Base-by-base conservation (phyloP, 805 yeast genomes). In the Kluyveromyces wickerhamii region DNA sequence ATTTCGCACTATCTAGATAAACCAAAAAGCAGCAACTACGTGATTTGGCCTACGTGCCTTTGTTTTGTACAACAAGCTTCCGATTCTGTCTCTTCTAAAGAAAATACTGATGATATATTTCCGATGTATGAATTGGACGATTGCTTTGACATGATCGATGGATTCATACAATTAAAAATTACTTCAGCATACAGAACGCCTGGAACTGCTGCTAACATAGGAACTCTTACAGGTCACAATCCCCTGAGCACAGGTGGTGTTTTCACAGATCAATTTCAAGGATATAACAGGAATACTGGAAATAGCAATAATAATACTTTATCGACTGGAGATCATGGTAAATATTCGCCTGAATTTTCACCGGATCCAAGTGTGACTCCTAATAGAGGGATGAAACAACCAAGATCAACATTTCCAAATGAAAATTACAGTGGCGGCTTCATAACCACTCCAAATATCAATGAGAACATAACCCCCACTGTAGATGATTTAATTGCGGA, bases 31-130 rank as follows among this genome's bases (percentile, higher is more conserved):
- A 65, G 63, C 18, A 77, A 77, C 47, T 74, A 65, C 36, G 70
- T 82, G 2, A 56, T 74, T 28, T 83, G 94, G 94, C 94, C 94
- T 0, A 58, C 79, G 47, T 72, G 71, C 29, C 58, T 82, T 14
- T 79, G 88, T 47, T 63, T 72, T 37, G 61, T 74, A 4, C 92
- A 82, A 48, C 60, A 67, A 36, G 43, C 48, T 14, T 29, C 37
- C 9, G 42, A 42, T 27, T 29, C 17, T 8, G 28, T 27, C 27
- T n/a, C 32, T n/a, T 21, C 25, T 12, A 24, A 10, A 34, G 33
- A 23, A 37, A 35, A 12, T 16, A 31, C 12, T 21, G 36, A 14
- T 41, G 41, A 4, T 47, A 40, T 7, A 39, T 36, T 16, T 8
- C 23, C 7, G 21, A 33, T 8, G 18, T 49, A 44, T 13, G 40